These are phyloP conservation scores for Chionographis japonica DNA, from an alignment of 106 monocot genomes.

Conservation along the genomic window DNA sequence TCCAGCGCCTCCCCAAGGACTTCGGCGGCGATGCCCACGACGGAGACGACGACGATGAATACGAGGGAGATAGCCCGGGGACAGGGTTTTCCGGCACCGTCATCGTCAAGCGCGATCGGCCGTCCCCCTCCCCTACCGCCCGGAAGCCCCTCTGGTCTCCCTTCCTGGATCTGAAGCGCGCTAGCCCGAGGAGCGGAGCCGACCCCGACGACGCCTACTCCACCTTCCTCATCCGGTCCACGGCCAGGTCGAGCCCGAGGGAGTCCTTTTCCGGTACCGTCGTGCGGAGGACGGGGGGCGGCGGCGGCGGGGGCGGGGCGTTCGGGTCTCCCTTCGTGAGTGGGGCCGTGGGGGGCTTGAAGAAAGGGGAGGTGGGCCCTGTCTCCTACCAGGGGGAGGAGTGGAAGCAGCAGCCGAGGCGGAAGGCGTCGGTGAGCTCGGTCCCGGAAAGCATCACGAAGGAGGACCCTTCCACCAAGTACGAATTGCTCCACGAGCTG, in stretches of 20 bases:
- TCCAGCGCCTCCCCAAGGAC: slow-evolving; percentile 93
- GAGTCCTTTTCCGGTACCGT: slow-evolving; percentile 56
- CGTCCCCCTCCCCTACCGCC: slow-evolving; percentile 4
- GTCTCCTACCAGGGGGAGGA: slow-evolving; percentile 15
- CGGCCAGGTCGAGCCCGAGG: slow-evolving; percentile 23
- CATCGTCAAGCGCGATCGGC: slow-evolving; percentile 51
- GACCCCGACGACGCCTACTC: slow-evolving; percentile 52
- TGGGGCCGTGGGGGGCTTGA: slow-evolving; percentile 30
- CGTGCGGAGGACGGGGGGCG: slow-evolving; percentile 30
- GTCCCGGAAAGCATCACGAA: slow-evolving; percentile 70
- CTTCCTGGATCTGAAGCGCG: slow-evolving; percentile 37
- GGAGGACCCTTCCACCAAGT: slow-evolving; percentile 91
- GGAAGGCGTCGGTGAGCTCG: slow-evolving; percentile 87
- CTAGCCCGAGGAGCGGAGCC: slow-evolving; percentile 24
- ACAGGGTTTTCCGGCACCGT: slow-evolving; percentile 50
- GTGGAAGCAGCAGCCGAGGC: slow-evolving; percentile 36
- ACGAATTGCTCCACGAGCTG: slow-evolving; percentile 91
- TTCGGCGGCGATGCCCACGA: slow-evolving; percentile 55
- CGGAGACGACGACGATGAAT: slow-evolving; percentile 38
- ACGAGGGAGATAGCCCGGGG: slow-evolving; percentile 8
- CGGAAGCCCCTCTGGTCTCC: slow-evolving; percentile 27
- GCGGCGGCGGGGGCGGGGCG: slow-evolving; percentile 24
- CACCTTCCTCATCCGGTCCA: slow-evolving; percentile 60
- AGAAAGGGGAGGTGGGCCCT: slow-evolving; percentile 12
- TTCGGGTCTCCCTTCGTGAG: slow-evolving; percentile 67